Conservation (phyloP, 768 basidiomycete genomes). For the Lyophyllum decastes region DNA sequence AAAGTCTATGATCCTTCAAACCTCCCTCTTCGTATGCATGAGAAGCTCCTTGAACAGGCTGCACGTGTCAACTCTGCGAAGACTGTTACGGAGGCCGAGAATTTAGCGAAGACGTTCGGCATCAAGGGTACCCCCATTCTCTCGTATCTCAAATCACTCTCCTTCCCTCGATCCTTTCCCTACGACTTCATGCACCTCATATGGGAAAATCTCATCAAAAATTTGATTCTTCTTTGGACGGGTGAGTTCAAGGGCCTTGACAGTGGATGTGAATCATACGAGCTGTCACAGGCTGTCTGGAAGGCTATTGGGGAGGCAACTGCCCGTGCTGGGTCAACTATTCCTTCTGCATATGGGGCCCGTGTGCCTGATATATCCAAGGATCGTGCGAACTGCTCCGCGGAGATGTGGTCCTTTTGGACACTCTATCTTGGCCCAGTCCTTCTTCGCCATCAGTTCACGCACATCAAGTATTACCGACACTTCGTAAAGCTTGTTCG, state of each 20-base stretch:
- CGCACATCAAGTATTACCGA: conserved; percentile 28
- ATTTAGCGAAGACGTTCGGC: conserved; percentile 25
- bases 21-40: conserved; percentile 18
- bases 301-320: conserved; percentile 33
- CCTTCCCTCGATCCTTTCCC: conserved; percentile 39
- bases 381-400: conserved; percentile 22
- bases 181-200: conserved; percentile 52
- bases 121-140: conserved; percentile 38
- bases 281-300: conserved; percentile 28
- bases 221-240: conserved; percentile 39
- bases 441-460: conserved; percentile 23
- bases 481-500: conserved; percentile 37
- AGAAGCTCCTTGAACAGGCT: conserved; percentile 16
- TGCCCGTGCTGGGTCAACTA: conserved; percentile 25
- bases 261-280: conserved; percentile 25
- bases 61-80: conserved; percentile 16
- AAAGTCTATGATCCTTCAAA: conserved; percentile 21
- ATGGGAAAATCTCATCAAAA: conserved; percentile 37
- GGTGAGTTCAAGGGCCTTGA: conserved; percentile 40
- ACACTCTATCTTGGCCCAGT: conserved; percentile 24
- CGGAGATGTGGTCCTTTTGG: conserved; percentile 24
- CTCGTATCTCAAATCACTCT: conserved; percentile 28
- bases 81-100: conserved; percentile 16
- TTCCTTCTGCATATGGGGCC: conserved; percentile 29
- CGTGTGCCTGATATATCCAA: conserved; percentile 25